A percentile compares a stretch with the other conserved stretches of the same genome.
Evolutionary conservation across 23 red algal species (phyloP).

Genomic region (Gracilaria caudata): DNA sequence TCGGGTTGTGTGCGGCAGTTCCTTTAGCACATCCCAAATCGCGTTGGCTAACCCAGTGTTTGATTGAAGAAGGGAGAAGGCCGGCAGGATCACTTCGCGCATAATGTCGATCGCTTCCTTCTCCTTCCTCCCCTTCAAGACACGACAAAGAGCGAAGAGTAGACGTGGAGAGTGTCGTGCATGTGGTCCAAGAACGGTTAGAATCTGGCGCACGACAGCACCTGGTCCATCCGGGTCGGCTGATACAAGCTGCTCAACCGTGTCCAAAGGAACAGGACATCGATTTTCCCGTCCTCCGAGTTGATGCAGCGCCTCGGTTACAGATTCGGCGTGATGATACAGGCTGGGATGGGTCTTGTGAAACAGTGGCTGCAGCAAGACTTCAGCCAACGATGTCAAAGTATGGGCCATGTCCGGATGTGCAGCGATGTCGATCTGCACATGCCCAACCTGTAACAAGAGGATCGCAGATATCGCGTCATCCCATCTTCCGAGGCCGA

Average conservation of each 20-base stretch:
- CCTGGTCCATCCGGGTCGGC: slow-evolving; percentile 44
- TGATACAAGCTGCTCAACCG: slow-evolving; percentile 40
- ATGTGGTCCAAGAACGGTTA: slow-evolving; percentile 43
- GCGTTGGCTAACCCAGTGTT: slow-evolving; percentile 38
- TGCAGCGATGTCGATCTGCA: slow-evolving; percentile 48
- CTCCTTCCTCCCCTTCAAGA: slow-evolving; percentile 39
- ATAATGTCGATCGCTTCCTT: slow-evolving; percentile 40
- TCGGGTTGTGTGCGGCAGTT: slow-evolving; percentile 43
- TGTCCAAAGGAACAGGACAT: slow-evolving; percentile 33
- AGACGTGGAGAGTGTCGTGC: slow-evolving; percentile 23
- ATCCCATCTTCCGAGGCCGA: slow-evolving; percentile 34
- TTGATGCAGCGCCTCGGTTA: slow-evolving; percentile 33
- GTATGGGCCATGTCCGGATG: slow-evolving; percentile 38
- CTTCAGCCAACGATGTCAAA: slow-evolving; percentile 30
- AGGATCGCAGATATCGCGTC: slow-evolving; percentile 56
- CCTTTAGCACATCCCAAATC: slow-evolving; percentile 60
- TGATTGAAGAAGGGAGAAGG: slow-evolving; percentile 40
- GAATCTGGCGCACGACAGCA: slow-evolving; percentile 28
- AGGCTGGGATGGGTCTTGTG: slow-evolving; percentile 22
- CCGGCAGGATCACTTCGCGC: slow-evolving; percentile 59
- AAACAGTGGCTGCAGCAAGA: slow-evolving; percentile 39
- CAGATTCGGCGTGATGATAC: slow-evolving; percentile 6
- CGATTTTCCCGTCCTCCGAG: slow-evolving; percentile 44
- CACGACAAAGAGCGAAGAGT: slow-evolving; percentile 38
- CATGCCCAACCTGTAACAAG: slow-evolving; percentile 12